Evolutionary conservation across 2,329 filamentous ascomycete species (phyloP), one percentile per base, ranked within the genome.

Genomic region (Blumeria hordei): DNA sequence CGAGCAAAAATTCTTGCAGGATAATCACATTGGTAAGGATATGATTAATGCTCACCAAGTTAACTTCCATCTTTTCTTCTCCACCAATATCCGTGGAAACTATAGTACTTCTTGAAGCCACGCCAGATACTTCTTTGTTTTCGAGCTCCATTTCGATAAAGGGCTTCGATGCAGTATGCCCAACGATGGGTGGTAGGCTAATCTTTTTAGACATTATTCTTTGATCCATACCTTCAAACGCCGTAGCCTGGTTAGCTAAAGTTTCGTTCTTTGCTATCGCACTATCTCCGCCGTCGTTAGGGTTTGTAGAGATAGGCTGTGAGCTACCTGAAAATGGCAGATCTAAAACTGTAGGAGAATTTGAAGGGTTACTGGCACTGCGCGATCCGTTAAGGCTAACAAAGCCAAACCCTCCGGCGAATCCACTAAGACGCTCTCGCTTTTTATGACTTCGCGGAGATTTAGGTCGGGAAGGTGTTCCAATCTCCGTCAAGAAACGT

Each of bases 1-100:
- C 85, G 53, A 90, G 72, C 53, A 90, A 68, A 64, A 92, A 92
- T 37, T 84, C 83, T 65, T 92, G 85, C 56, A 88, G 71, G 53
- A 90, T 76, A 56, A 90, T 77, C 43, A 83, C 77, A 65, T 90
- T 92, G 6, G 85, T 90, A 58, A 92, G 69, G 10, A 90, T 71
- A 64, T 90, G 85, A 43, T 82, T 86, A 4, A 92, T 76, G 7
- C 81, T 85, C 7, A 79, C 81, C 58, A 55, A 54, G 16, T 61
- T 64, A 21, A 62, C 60, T 55, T 54, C 9, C 28, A 34, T 32
- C 16, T 39, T 55, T 35, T 55, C 54, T n/a, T 51, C 45, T 16
- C 6, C 14, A 43, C 18, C 18, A 43, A n/a, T 43, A 43, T n/a
- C 18, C 18, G 10, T 35, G 21, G 21, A 28, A 28, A 28, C 21